These are phyloP conservation scores for Monilinia fructicola DNA, from an alignment of 2,329 filamentous ascomycete species.

Conservation along the genomic window DNA sequence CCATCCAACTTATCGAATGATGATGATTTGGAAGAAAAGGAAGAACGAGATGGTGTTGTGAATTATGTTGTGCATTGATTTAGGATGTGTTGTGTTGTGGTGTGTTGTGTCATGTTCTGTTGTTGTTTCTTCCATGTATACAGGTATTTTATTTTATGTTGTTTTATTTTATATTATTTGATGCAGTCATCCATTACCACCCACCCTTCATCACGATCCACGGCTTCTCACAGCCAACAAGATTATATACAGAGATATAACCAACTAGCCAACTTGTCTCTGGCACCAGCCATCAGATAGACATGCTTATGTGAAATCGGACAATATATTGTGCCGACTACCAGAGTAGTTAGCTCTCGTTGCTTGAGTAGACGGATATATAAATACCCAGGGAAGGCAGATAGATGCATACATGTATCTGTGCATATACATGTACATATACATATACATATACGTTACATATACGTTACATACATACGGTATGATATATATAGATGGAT, in stretches of 20 bases:
- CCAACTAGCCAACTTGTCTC: too few species aligned
- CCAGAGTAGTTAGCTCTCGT: background rate
- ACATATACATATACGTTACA: background rate
- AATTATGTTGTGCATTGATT: slow-evolving; percentile 17
- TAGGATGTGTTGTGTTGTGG: background rate
- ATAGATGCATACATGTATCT: too few species aligned
- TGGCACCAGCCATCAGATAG: slow-evolving; percentile 12
- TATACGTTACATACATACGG: background rate
- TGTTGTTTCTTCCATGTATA: background rate
- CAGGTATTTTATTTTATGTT: background rate
- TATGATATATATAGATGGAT: background rate
- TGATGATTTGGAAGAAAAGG: background rate
- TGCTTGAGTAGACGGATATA: background rate
- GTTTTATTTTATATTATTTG: background rate
- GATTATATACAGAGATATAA: background rate
- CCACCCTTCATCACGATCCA: background rate
- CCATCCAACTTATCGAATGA: background rate
- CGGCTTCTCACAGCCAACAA: slow-evolving; percentile 4
- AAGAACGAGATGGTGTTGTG: background rate
- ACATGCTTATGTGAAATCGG: slow-evolving; percentile 18
- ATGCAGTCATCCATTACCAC: slow-evolving; percentile 6
- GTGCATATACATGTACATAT: background rate
- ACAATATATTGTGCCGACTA: slow-evolving; percentile 8
- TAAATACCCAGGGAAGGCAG: too few species aligned
- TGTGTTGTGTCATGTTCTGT: background rate